Conservation (phyloP, 106 monocot genomes). For the Narthecium ossifragum region DNA sequence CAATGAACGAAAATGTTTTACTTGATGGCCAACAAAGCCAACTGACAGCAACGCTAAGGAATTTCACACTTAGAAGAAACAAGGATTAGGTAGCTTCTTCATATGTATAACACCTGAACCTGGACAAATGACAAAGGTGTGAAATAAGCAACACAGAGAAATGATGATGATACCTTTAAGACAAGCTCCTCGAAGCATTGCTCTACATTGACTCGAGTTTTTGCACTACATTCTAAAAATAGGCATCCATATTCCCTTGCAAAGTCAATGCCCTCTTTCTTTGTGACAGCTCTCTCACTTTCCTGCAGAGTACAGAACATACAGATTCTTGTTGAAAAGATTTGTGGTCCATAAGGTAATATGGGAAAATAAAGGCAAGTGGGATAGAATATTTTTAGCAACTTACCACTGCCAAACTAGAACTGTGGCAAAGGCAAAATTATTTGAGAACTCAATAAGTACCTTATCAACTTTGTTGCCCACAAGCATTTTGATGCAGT, state of each 20-base stretch:
- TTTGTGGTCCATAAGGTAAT: neutral
- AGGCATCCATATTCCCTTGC: constrained; percentile 94
- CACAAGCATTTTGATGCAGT: constrained; percentile 99
- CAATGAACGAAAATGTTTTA: no score
- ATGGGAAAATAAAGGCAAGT: no score
- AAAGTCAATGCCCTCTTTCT: constrained; percentile 97
- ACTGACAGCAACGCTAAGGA: no score
- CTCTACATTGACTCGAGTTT: constrained; percentile 88
- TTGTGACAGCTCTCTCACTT: constrained; percentile 91
- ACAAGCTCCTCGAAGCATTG: constrained; percentile 99
- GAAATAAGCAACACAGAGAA: neutral
- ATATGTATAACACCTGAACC: no score
- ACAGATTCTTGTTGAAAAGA: neutral
- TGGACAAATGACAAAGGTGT: no score
- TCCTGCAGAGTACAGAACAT: constrained; percentile 37
- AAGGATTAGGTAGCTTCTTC: no score
- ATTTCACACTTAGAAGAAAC: no score
- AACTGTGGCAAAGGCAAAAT: neutral
- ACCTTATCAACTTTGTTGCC: constrained; percentile 99
- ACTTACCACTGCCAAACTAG: neutral
- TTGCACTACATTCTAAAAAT: constrained; percentile 95
- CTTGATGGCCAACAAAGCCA: no score
- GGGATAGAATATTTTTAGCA: neutral
- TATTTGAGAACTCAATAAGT: neutral
- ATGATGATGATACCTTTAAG: constrained; percentile 92